phyloP scores from a whole-genome alignment of 2,329 filamentous ascomycete genomes.

The Coniochaeta sp. region DNA sequence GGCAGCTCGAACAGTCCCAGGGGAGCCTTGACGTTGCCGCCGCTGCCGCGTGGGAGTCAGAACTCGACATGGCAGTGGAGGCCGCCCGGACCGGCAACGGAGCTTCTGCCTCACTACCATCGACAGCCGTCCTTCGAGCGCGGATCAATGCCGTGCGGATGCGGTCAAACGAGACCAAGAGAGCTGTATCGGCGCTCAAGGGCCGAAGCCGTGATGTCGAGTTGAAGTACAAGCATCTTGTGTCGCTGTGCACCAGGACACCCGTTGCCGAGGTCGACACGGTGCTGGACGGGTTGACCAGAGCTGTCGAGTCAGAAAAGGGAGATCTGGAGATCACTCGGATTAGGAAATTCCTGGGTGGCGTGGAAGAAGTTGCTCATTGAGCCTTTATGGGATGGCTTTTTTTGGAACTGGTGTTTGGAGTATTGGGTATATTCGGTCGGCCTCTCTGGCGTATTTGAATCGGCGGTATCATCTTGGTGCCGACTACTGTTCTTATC shows the following conservation, averaged over 20 bases:
- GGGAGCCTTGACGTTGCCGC: slow-evolving; percentile 37
- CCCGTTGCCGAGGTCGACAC: slow-evolving; percentile 73
- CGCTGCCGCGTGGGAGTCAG: slow-evolving; percentile 46
- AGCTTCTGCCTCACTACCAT: slow-evolving; percentile 40
- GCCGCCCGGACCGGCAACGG: slow-evolving; percentile 26
- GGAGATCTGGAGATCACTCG: slow-evolving; percentile 68
- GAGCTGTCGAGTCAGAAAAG: slow-evolving; percentile 83
- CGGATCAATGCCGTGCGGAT: slow-evolving; percentile 62
- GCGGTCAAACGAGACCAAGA: slow-evolving; percentile 60
- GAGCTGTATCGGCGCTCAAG: slow-evolving; percentile 64
- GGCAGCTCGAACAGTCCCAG: slow-evolving; percentile 37
- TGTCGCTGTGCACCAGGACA: slow-evolving; percentile 78
- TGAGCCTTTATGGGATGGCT: slow-evolving; percentile 2
- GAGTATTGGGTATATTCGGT: neutral
- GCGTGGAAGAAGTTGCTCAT: slow-evolving; percentile 56
- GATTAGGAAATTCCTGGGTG: slow-evolving; percentile 71
- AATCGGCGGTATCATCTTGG: too few species aligned
- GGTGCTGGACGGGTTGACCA: slow-evolving; percentile 69
- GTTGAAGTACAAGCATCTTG: slow-evolving; percentile 79
- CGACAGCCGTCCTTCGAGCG: slow-evolving; percentile 55
- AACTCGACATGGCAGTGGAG: slow-evolving; percentile 41
- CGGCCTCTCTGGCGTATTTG: neutral
- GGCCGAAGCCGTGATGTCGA: slow-evolving; percentile 79
- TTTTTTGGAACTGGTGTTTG: slow-evolving; percentile 1
- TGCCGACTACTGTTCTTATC: too few species aligned